Evolutionary conservation across 108 stramenopile genomes (phyloP).

Genomic region (Fistulifera pelliculosa): DNA sequence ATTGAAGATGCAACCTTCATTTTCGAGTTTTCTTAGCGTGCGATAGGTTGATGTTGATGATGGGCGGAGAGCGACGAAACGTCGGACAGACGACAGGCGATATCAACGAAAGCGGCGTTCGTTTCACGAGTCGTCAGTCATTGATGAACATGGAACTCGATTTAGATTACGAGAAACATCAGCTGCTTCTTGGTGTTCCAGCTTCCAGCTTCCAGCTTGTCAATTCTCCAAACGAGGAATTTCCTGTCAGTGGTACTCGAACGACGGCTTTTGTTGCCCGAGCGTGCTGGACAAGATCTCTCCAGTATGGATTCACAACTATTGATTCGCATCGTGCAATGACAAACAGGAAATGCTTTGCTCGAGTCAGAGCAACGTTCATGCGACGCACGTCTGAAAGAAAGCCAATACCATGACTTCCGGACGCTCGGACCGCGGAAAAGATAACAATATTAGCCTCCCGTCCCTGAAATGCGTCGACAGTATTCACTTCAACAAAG

Average conservation of each 20-base stretch:
- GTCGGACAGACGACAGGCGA: too few relatives aligned
- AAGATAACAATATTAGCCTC: conserved; percentile 92
- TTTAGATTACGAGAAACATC: too few relatives aligned
- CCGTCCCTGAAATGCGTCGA: conserved; percentile 93
- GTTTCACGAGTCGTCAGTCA: too few relatives aligned
- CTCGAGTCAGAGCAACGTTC: conserved; percentile 98
- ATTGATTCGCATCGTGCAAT: conserved; percentile 70
- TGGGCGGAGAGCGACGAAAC: too few relatives aligned
- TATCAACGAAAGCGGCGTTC: too few relatives aligned
- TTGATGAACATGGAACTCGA: too few relatives aligned
- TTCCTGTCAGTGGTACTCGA: conserved; percentile 26
- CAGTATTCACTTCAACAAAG: conserved; percentile 82
- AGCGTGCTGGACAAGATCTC: conserved; percentile 70
- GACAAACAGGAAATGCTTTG: conserved; percentile 81
- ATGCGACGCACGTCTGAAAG: conserved; percentile 93
- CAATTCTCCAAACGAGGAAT: conserved; percentile 1
- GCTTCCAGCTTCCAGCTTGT: conserved; percentile 1
- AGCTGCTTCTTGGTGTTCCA: neutral
- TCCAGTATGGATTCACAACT: conserved; percentile 82
- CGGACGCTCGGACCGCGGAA: conserved; percentile 84
- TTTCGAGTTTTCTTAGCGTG: too few relatives aligned
- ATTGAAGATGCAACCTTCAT: too few relatives aligned
- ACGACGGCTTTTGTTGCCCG: conserved; percentile 52
- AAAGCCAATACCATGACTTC: conserved; percentile 91
- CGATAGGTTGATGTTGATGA: too few relatives aligned